Base-by-base conservation (phyloP, 306 rosid genomes). In the Vachellia pachyceras region DNA sequence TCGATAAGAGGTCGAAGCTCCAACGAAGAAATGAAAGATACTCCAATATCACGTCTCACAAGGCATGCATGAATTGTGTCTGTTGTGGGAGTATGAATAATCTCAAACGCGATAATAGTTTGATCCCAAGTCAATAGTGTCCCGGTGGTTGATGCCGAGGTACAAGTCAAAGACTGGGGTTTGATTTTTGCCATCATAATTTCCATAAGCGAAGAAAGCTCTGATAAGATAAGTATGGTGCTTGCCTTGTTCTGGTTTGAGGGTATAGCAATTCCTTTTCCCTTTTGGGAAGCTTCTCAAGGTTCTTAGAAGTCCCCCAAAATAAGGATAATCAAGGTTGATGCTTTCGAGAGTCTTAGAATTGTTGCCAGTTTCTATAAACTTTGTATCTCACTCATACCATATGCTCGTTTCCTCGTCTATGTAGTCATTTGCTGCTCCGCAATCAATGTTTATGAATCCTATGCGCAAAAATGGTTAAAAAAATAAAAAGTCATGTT, bases 141-240 rank as follows among this genome's bases (percentile, higher is more conserved):
- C 1, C 91, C 91, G 88, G 2, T 40, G 44, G 42, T 86, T 84
- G 22, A 75, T 61, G 1, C 94, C 94, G 15, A 88, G 75, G 57
- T 84, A 76, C 3, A 83, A 71, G 40, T 86, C 89, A 13, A 90
- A 90, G 1, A 1, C 3, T 0, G 91, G 88, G 2, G 57, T 1
- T 17, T 63, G 20, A 46, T 61, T 22, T 78, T 86, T 68, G 55
- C 68, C 60, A 40, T 90, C 88, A 14, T 88, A 90, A 11, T 84
- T 85, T 1, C 88, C 88, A 10, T 90, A 84, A 0, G 78, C 2
- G 55, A 86, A 90, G 8, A 41, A 36, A 54, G 90, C 86, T 76
- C 89, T 17, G 47, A 90, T 83, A 75, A 90, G 22, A 50, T 50
- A 15, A 50, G 20, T 5, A 17, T 15, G n/a, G 57, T 50, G n/a